A percentile compares a stretch with the other conserved stretches of the same genome.
Conservation (phyloP, 2,329 filamentous ascomycete species). For the Diaporthe vaccinii region DNA sequence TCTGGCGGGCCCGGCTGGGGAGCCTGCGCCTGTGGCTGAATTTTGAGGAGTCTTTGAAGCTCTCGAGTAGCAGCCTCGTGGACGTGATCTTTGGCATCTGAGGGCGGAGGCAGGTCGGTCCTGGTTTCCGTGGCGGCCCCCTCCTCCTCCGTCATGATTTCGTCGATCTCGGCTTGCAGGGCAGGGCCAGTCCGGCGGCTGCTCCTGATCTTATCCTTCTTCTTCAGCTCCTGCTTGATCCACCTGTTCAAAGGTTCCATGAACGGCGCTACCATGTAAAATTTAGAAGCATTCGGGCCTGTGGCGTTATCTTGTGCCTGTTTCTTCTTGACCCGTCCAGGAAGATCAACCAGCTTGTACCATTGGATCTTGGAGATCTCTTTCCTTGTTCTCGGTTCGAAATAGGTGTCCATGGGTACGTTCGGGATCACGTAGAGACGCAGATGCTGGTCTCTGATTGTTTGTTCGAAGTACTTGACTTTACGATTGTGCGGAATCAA, state of each 20-base stretch:
- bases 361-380: slow-evolving; percentile 98
- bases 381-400: slow-evolving; percentile 92
- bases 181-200: slow-evolving; percentile 50
- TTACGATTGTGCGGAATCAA: slow-evolving; percentile 79
- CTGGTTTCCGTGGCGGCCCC: slow-evolving; percentile 56
- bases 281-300: slow-evolving; percentile 81
- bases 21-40: slow-evolving; percentile 66
- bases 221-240: slow-evolving; percentile 88
- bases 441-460: slow-evolving; percentile 93
- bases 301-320: slow-evolving; percentile 68
- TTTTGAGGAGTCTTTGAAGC: slow-evolving; percentile 67
- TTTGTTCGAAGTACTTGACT: slow-evolving; percentile 87
- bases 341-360: slow-evolving; percentile 91
- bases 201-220: slow-evolving; percentile 63
- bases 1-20: slow-evolving; percentile 52
- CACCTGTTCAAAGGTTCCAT: slow-evolving; percentile 87
- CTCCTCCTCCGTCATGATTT: slow-evolving; percentile 75
- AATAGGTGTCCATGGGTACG: slow-evolving; percentile 87
- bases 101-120: slow-evolving; percentile 46
- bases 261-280: slow-evolving; percentile 98
- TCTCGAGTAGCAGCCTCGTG: slow-evolving; percentile 64
- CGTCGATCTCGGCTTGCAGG: slow-evolving; percentile 61
- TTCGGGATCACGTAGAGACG: slow-evolving; percentile 92
- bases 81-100: slow-evolving; percentile 47
- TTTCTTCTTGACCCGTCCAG: slow-evolving; percentile 81